These are phyloP conservation scores for Shiraia sp. DNA, from an alignment of 2,329 filamentous ascomycete species.

Conservation along the genomic window DNA sequence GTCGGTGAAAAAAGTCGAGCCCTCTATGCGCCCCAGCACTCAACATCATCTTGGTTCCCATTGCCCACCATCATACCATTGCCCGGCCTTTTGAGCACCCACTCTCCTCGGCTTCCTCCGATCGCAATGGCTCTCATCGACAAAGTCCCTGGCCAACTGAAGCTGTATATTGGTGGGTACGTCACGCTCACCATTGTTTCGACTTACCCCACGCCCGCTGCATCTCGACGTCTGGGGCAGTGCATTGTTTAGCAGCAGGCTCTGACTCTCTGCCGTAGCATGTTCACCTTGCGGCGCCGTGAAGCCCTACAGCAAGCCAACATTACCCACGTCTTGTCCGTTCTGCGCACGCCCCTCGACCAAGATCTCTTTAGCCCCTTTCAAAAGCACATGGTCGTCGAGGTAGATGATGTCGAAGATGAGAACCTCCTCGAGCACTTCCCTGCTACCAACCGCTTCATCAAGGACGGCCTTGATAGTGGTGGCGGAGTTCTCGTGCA, in stretches of 20 bases:
- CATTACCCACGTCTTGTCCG: slow-evolving; percentile 91
- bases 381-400: slow-evolving; percentile 71
- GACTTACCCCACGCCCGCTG: slow-evolving; percentile 20
- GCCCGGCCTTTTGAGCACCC: no score
- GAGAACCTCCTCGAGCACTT: slow-evolving; percentile 84
- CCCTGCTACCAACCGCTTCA: slow-evolving; percentile 77
- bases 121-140: slow-evolving; percentile 63
- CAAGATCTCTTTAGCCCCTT: slow-evolving; percentile 63
- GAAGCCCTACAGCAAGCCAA: slow-evolving; percentile 70
- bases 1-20: slow-evolving; percentile 24
- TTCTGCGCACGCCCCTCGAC: slow-evolving; percentile 66
- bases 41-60: slow-evolving; percentile 19
- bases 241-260: slow-evolving; percentile 6
- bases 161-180: slow-evolving; percentile 81
- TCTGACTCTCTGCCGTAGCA: slow-evolving; percentile 55
- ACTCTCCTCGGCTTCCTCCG: slow-evolving; percentile 3
- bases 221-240: slow-evolving; percentile 6
- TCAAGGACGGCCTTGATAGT: slow-evolving; percentile 71
- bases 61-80: slow-evolving; percentile 22
- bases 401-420: slow-evolving; percentile 89
- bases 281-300: slow-evolving; percentile 76
- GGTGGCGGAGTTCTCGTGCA: slow-evolving; percentile 68
- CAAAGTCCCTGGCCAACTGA: slow-evolving; percentile 68
- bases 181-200: slow-evolving; percentile 32
- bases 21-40: slow-evolving; percentile 14